phyloP scores from a whole-genome alignment of 176 grass and related monocot species.

The Musa schizocarpa region DNA sequence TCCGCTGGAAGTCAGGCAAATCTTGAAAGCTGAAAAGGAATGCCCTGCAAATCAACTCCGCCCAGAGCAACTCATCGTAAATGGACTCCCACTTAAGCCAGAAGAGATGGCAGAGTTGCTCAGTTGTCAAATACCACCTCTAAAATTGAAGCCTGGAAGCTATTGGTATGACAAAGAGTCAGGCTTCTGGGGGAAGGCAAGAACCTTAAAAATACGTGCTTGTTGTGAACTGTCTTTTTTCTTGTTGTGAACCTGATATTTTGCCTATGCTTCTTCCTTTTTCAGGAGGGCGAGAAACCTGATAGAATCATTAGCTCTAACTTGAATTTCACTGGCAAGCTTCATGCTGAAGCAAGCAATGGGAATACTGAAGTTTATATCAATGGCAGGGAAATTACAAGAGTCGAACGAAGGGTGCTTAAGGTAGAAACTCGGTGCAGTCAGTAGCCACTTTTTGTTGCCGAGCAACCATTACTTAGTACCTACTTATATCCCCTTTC shows the following conservation, averaged over 20 bases:
- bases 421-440: conserved; percentile 31
- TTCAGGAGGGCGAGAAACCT: conserved; percentile 75
- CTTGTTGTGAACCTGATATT: background rate
- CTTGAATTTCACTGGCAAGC: conserved; percentile 79
- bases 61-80: conserved; percentile 67
- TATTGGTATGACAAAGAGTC: conserved; percentile 99
- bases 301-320: conserved; percentile 63
- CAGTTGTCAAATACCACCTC: conserved; percentile 64
- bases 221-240: conserved; percentile 3
- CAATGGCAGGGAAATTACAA: conserved; percentile 91
- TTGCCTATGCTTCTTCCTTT: conserved; percentile 10
- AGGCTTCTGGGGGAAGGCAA: conserved; percentile 85
- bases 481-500: background rate
- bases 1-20: conserved; percentile 80
- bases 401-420: conserved; percentile 56
- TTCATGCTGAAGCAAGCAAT: conserved; percentile 66
- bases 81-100: conserved; percentile 40
- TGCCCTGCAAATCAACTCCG: conserved; percentile 89
- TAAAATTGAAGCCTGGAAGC: conserved; percentile 79
- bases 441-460: background rate
- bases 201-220: background rate
- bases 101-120: conserved; percentile 76
- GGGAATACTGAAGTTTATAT: conserved; percentile 82
- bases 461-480: no score
- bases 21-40: conserved; percentile 86